Percentiles rank a stretch among this genome's conserved stretches.
Evolutionary conservation across 148 eudicot species (phyloP).

Genomic region (Salicornia ramosissima): DNA sequence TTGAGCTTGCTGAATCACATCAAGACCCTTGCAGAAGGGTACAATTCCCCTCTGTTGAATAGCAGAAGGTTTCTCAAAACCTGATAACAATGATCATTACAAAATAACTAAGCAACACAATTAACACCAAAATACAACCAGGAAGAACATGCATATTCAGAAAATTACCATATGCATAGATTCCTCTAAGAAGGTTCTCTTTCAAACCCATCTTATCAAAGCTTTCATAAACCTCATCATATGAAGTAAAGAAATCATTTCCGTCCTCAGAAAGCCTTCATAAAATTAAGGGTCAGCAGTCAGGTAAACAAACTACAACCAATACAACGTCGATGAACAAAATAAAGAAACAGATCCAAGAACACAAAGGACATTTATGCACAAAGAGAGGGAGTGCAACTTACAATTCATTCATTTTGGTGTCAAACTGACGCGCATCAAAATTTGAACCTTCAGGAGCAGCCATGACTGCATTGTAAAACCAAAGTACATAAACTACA

Average conservation of each 20-base stretch:
- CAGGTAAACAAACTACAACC: background rate
- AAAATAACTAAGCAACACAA: background rate
- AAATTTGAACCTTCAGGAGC: conserved; percentile 37
- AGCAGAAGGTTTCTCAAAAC: conserved; percentile 44
- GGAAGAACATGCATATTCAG: background rate
- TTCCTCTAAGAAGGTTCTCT: conserved; percentile 42
- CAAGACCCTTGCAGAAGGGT: conserved; percentile 37
- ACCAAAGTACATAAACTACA: background rate
- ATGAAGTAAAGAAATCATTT: conserved; percentile 32
- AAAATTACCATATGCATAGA: conserved; percentile 36
- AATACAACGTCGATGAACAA: background rate
- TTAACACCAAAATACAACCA: background rate
- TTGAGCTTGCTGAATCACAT: conserved; percentile 47
- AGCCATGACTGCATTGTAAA: conserved; percentile 28
- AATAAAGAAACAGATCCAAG: background rate
- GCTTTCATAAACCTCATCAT: conserved; percentile 35
- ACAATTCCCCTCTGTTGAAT: conserved; percentile 44
- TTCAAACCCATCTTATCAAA: conserved; percentile 36
- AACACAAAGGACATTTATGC: background rate
- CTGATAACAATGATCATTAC: conserved; percentile 14
- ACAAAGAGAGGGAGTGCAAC: background rate
- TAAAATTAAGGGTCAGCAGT: background rate
- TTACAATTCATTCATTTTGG: conserved; percentile 38
- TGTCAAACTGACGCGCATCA: conserved; percentile 37
- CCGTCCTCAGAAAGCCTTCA: conserved; percentile 38